Conservation (phyloP, 2,329 filamentous ascomycete species). For the Aspergillus floridensis region DNA sequence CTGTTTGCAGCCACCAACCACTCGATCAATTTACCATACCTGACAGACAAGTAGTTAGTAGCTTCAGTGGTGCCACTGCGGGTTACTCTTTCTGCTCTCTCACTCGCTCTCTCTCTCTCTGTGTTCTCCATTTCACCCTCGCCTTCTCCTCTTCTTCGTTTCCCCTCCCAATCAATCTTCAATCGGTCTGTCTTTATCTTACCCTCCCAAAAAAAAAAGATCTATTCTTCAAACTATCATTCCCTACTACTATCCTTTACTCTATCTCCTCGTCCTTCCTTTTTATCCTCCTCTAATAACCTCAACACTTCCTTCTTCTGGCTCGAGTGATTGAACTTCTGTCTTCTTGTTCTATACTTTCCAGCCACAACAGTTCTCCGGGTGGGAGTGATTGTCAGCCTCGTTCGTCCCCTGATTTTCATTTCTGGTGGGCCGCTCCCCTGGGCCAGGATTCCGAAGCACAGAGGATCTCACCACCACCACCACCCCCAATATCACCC, state of each 20-base stretch:
- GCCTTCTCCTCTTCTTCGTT: not conserved
- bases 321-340: not conserved
- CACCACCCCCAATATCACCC: slow-evolving; percentile 1
- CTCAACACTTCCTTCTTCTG: not conserved
- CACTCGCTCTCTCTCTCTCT: slow-evolving; percentile 9
- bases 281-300: not conserved
- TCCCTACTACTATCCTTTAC: not conserved
- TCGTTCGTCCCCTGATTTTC: slow-evolving; percentile 15
- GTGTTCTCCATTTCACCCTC: not conserved
- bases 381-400: slow-evolving; percentile 1
- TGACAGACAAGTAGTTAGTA: not conserved
- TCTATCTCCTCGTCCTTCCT: not conserved
- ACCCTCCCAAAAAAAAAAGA: slow-evolving; percentile 2
- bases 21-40: not conserved
- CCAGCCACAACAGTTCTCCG: slow-evolving; percentile 1
- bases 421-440: slow-evolving; percentile 10
- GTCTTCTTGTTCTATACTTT: not conserved
- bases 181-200: not conserved
- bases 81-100: slow-evolving; percentile 2
- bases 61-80: slow-evolving; percentile 14
- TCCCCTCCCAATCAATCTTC: not conserved
- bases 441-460: slow-evolving; percentile 8
- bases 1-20: slow-evolving; percentile 5
- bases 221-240: not conserved
- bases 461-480: slow-evolving; percentile 6